These are phyloP conservation scores for Exophiala calicioides DNA, from an alignment of 2,329 filamentous ascomycete species.

Conservation along the genomic window DNA sequence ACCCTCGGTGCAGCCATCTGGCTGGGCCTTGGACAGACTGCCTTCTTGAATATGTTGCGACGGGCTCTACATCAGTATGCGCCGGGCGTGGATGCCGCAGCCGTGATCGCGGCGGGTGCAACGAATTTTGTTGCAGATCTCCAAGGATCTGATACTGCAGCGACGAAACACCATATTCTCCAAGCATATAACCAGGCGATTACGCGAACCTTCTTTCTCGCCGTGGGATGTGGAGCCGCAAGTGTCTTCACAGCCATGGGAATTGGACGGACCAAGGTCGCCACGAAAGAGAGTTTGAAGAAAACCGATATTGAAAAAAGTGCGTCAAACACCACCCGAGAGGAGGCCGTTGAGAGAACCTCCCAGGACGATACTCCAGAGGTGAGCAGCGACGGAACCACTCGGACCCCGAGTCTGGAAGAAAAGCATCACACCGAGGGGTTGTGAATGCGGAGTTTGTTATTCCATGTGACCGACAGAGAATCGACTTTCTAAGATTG, in stretches of 20 bases:
- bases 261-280: slow-evolving; percentile 19
- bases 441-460: no score
- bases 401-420: no score
- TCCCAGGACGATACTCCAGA: no score
- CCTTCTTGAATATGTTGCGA: slow-evolving; percentile 26
- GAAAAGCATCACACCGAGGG: no score
- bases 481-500: no score
- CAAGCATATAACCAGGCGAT: slow-evolving; percentile 28
- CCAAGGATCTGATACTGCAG: slow-evolving; percentile 2
- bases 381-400: no score
- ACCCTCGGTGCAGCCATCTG: slow-evolving; percentile 30
- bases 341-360: no score
- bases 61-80: slow-evolving; percentile 10
- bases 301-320: no score
- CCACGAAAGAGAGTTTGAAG: slow-evolving; percentile 18
- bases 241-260: slow-evolving; percentile 15
- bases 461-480: no score
- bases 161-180: slow-evolving; percentile 32
- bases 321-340: no score
- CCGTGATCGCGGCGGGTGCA: slow-evolving; percentile 25
- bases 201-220: slow-evolving; percentile 23
- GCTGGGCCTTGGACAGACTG: slow-evolving; percentile 27
- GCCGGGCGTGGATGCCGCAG: slow-evolving; percentile 19
- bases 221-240: slow-evolving; percentile 11
- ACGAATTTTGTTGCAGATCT: slow-evolving; percentile 23